Conservation (phyloP, 805 yeast genomes). For the Nakazawaea anatomiae region DNA sequence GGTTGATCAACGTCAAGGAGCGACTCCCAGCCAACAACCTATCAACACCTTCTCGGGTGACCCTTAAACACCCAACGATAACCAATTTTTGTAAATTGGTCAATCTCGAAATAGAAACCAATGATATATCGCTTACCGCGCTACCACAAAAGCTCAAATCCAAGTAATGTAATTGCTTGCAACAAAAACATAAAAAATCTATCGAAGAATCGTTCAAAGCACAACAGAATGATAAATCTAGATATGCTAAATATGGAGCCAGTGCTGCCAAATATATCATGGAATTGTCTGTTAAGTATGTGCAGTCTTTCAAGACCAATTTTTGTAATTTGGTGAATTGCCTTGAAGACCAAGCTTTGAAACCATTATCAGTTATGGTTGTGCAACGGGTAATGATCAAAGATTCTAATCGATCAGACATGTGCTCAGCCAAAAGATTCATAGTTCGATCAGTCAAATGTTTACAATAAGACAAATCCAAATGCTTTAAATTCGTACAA, state of each 20-base stretch:
- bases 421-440: constrained; percentile 54
- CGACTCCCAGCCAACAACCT: constrained; percentile 52
- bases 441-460: constrained; percentile 65
- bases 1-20: constrained; percentile 46
- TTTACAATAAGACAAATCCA: constrained; percentile 70
- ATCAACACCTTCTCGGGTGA: constrained; percentile 73
- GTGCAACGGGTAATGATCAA: constrained; percentile 72
- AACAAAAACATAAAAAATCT: constrained; percentile 62
- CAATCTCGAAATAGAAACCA: constrained; percentile 55
- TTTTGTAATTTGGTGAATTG: constrained; percentile 47
- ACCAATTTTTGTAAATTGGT: constrained; percentile 40
- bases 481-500: constrained; percentile 47
- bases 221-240: constrained; percentile 72
- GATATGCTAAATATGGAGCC: constrained; percentile 47
- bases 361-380: constrained; percentile 71
- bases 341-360: constrained; percentile 55
- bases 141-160: constrained; percentile 73
- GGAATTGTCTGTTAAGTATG: constrained; percentile 62
- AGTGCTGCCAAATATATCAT: constrained; percentile 56
- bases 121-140: constrained; percentile 69
- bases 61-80: constrained; percentile 68
- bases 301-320: constrained; percentile 63
- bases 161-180: constrained; percentile 45
- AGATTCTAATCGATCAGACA: constrained; percentile 46
- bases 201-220: constrained; percentile 64